Percentiles rank a stretch among this genome's conserved stretches.
These are phyloP conservation scores for Phalaenopsis equestris DNA, from an alignment of 106 monocot species.

Conservation along the genomic window DNA sequence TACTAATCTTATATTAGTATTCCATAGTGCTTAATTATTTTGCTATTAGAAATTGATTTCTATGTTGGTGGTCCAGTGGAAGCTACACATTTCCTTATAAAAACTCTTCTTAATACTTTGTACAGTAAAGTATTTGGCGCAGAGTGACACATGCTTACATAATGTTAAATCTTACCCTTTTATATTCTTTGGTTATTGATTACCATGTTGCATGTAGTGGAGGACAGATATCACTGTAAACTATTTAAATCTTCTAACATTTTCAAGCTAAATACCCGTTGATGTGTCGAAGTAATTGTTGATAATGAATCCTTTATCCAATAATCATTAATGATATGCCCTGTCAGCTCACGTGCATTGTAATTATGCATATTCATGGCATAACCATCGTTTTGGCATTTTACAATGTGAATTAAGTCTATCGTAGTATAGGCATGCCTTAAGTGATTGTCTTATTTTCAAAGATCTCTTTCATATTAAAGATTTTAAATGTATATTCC, in stretches of 20 bases:
- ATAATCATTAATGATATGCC: neutral
- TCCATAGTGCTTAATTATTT: too few relatives aligned
- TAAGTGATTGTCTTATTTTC: neutral
- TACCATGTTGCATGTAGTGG: neutral
- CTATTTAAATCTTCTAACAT: neutral
- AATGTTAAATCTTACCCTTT: too few relatives aligned
- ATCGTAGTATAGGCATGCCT: neutral
- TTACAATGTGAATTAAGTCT: neutral
- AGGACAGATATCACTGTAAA: neutral
- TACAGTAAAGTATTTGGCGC: too few relatives aligned
- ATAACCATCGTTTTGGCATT: neutral
- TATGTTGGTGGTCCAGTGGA: too few relatives aligned
- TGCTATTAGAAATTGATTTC: too few relatives aligned
- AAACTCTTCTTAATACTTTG: too few relatives aligned
- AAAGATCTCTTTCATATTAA: neutral
- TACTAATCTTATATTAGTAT: too few relatives aligned
- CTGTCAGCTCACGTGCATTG: neutral
- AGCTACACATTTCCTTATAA: too few relatives aligned
- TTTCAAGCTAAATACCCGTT: neutral
- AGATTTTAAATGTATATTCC: neutral
- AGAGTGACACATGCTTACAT: too few relatives aligned
- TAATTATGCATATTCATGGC: constrained; percentile 1
- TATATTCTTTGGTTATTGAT: too few relatives aligned
- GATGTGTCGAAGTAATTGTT: neutral
- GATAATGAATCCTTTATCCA: neutral